phyloP scores from a whole-genome alignment of 768 basidiomycete genomes.

The Boletus vermiculosoides region DNA sequence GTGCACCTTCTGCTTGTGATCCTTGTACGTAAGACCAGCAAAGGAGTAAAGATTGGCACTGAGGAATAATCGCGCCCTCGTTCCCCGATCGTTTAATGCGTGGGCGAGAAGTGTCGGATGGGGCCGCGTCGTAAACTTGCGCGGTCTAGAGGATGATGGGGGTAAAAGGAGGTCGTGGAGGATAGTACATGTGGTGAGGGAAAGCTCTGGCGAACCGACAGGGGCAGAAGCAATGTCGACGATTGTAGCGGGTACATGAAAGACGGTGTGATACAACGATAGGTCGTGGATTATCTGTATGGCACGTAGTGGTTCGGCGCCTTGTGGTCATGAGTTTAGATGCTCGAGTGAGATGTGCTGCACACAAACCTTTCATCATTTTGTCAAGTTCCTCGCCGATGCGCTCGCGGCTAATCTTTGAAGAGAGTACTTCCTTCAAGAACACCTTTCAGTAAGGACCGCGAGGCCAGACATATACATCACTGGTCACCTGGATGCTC shows the following conservation, averaged over 20 bases:
- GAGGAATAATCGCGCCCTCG: slow-evolving; percentile 67
- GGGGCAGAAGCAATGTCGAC: slow-evolving; percentile 44
- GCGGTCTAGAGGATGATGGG: slow-evolving; percentile 12
- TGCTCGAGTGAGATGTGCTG: not conserved
- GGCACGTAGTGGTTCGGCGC: slow-evolving; percentile 69
- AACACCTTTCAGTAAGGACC: not conserved
- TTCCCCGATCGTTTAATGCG: slow-evolving; percentile 29
- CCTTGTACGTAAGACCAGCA: slow-evolving; percentile 51
- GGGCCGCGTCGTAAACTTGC: slow-evolving; percentile 17
- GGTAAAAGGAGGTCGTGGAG: slow-evolving; percentile 48
- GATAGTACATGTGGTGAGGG: slow-evolving; percentile 57
- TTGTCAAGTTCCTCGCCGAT: slow-evolving; percentile 91
- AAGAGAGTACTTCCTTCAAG: slow-evolving; percentile 57
- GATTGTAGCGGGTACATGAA: slow-evolving; percentile 52
- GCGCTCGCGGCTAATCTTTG: slow-evolving; percentile 88
- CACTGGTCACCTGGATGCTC: slow-evolving; percentile 55
- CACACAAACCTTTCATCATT: slow-evolving; percentile 78
- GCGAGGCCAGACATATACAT: not conserved
- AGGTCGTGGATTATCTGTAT: slow-evolving; percentile 74
- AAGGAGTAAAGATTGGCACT: slow-evolving; percentile 78
- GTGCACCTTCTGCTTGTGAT: slow-evolving; percentile 61
- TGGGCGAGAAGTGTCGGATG: slow-evolving; percentile 41
- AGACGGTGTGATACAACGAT: slow-evolving; percentile 65
- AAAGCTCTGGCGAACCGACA: slow-evolving; percentile 39
- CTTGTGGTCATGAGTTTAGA: slow-evolving; percentile 39